Evolutionary conservation across 1,284 basidiomycete species (phyloP).

Genomic region (Peniophora sp.): DNA sequence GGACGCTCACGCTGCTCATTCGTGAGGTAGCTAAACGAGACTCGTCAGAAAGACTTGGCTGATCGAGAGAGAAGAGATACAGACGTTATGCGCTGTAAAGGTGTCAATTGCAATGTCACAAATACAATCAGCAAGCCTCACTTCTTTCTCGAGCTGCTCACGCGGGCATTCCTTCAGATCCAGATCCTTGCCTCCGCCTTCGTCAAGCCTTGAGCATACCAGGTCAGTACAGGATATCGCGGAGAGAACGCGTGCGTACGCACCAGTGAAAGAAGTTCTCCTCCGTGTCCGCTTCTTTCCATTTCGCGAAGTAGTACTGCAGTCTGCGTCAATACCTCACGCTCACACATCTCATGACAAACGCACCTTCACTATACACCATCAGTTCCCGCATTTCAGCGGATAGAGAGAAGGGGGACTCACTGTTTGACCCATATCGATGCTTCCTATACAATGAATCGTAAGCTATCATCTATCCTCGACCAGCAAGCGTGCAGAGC

Average conservation of each 20-base stretch:
- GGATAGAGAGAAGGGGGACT: constrained; percentile 2
- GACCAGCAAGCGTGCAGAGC: constrained; percentile 8
- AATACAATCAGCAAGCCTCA: constrained; percentile 10
- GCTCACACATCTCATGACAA: not conserved
- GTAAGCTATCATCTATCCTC: not conserved
- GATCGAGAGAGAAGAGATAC: not conserved
- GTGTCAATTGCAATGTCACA: no score
- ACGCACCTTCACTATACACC: not conserved
- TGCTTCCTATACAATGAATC: constrained; percentile 38
- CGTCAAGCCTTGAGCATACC: constrained; percentile 51
- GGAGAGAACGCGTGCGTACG: constrained; percentile 6
- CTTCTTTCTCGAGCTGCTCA: constrained; percentile 63
- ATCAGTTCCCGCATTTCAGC: not conserved
- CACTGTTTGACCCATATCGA: constrained; percentile 60
- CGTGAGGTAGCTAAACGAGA: constrained; percentile 48
- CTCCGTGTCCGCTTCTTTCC: constrained; percentile 54
- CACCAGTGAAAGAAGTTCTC: constrained; percentile 73
- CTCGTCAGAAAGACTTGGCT: constrained; percentile 1
- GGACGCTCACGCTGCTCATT: constrained; percentile 50
- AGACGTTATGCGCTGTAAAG: constrained; percentile 2
- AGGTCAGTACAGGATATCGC: not conserved
- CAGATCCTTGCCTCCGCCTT: constrained; percentile 58
- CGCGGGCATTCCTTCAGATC: constrained; percentile 61
- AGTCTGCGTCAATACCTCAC: not conserved
- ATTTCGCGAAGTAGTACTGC: constrained; percentile 57